These are phyloP conservation scores for Diaporthe aspalathi DNA, from an alignment of 2,329 filamentous ascomycete genomes.

Conservation along the genomic window DNA sequence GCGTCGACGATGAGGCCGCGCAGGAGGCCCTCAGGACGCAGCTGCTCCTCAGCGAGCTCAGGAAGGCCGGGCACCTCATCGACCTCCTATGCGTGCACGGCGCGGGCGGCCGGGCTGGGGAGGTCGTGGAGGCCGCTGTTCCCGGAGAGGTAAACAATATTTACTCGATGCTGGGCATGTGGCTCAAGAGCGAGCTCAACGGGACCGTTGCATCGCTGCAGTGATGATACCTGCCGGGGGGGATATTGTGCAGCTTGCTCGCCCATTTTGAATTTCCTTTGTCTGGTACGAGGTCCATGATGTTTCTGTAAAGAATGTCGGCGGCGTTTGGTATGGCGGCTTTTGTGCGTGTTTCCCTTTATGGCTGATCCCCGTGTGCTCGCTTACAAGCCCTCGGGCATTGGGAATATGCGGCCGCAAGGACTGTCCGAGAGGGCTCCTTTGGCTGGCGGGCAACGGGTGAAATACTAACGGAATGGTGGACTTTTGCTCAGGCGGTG, in stretches of 20 bases:
- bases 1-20: slow-evolving; percentile 38
- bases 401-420: neutral
- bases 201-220: slow-evolving; percentile 35
- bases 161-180: slow-evolving; percentile 37
- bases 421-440: neutral
- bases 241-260: neutral
- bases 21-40: slow-evolving; percentile 37
- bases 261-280: no score
- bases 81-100: slow-evolving; percentile 37
- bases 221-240: slow-evolving; percentile 1
- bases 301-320: neutral
- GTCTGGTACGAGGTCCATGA: neutral
- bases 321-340: neutral
- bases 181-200: slow-evolving; percentile 38
- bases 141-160: slow-evolving; percentile 35
- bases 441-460: neutral
- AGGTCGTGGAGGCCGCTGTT: neutral
- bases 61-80: slow-evolving; percentile 39
- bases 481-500: neutral
- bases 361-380: neutral
- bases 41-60: slow-evolving; percentile 39
- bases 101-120: neutral
- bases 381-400: neutral
- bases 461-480: neutral
- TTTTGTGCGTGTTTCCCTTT: neutral